These are phyloP conservation scores for Phaeoacremonium minimum DNA, from an alignment of 2,329 filamentous ascomycete species.

Conservation along the genomic window DNA sequence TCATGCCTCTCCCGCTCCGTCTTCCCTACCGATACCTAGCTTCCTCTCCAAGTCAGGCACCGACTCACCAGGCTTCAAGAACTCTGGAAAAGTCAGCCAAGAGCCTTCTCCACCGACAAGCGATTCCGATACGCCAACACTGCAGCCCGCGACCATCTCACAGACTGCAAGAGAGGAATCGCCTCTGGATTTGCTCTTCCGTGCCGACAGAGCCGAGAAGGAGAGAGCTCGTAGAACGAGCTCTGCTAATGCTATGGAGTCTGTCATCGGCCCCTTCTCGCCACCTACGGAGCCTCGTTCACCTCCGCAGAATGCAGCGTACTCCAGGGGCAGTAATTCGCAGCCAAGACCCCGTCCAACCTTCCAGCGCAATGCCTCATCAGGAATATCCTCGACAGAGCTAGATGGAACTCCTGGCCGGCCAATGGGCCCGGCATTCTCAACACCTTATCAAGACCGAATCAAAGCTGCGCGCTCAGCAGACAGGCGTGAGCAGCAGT, in stretches of 20 bases:
- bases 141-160: constrained; percentile 29
- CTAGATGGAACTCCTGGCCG: constrained; percentile 55
- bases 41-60: constrained; percentile 74
- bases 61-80: constrained; percentile 51
- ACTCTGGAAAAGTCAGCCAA: constrained; percentile 32
- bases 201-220: constrained; percentile 76
- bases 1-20: constrained; percentile 89
- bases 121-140: constrained; percentile 44
- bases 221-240: constrained; percentile 54
- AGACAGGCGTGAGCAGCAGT: constrained; percentile 15
- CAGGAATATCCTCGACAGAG: constrained; percentile 64
- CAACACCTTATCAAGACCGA: constrained; percentile 60
- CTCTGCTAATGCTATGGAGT: constrained; percentile 36
- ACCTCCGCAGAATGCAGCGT: constrained; percentile 21
- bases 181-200: constrained; percentile 86
- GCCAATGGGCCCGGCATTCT: constrained; percentile 62
- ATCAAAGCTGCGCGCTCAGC: constrained; percentile 49
- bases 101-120: constrained; percentile 49
- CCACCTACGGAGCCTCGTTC: constrained; percentile 36
- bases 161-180: constrained; percentile 53
- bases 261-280: constrained; percentile 40
- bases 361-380: constrained; percentile 38
- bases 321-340: constrained; percentile 25
- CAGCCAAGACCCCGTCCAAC: constrained; percentile 28
- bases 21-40: constrained; percentile 83